Percentiles rank a stretch among this genome's conserved stretches.
These are phyloP conservation scores for Leccinum incarnatum DNA, from an alignment of 768 basidiomycete species.

Conservation along the genomic window DNA sequence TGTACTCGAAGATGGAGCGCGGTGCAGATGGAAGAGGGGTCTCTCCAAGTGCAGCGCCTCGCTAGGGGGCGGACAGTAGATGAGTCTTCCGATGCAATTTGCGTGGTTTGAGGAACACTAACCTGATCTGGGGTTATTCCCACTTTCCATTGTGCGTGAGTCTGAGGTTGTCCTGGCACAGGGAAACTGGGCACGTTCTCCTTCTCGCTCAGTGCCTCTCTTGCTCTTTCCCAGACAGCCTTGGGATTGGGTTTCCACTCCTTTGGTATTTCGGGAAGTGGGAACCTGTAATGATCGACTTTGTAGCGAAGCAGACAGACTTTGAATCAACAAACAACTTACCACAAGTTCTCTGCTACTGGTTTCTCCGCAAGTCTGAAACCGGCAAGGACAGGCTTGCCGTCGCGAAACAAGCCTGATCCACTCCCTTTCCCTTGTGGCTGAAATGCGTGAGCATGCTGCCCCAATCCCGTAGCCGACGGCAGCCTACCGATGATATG, in stretches of 20 bases:
- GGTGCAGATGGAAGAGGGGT: slow-evolving; percentile 63
- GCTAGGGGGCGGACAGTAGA: slow-evolving; percentile 40
- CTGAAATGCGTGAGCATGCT: slow-evolving; percentile 22
- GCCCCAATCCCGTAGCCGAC: neutral
- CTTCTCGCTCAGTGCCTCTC: slow-evolving; percentile 38
- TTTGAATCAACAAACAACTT: slow-evolving; percentile 23
- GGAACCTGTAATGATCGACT: slow-evolving; percentile 56
- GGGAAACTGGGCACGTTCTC: slow-evolving; percentile 38
- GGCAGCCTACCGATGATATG: slow-evolving; percentile 12
- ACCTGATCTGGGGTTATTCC: slow-evolving; percentile 75
- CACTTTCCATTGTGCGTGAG: slow-evolving; percentile 52
- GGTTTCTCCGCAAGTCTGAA: slow-evolving; percentile 71
- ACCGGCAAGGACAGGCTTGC: slow-evolving; percentile 66
- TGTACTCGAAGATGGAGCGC: slow-evolving; percentile 89
- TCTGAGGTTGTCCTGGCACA: slow-evolving; percentile 24
- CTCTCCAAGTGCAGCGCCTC: slow-evolving; percentile 84
- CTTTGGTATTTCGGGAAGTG: slow-evolving; percentile 74
- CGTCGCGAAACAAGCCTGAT: slow-evolving; percentile 64
- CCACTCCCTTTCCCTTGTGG: slow-evolving; percentile 4
- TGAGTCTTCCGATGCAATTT: slow-evolving; percentile 4
- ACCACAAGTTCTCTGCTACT: slow-evolving; percentile 71
- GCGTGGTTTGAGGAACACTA: slow-evolving; percentile 22
- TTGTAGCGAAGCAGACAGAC: slow-evolving; percentile 15
- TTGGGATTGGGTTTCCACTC: slow-evolving; percentile 86
- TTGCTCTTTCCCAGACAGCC: slow-evolving; percentile 62